Evolutionary conservation across 2,329 filamentous ascomycete genomes (phyloP).

Genomic region (Xylaria sp.): DNA sequence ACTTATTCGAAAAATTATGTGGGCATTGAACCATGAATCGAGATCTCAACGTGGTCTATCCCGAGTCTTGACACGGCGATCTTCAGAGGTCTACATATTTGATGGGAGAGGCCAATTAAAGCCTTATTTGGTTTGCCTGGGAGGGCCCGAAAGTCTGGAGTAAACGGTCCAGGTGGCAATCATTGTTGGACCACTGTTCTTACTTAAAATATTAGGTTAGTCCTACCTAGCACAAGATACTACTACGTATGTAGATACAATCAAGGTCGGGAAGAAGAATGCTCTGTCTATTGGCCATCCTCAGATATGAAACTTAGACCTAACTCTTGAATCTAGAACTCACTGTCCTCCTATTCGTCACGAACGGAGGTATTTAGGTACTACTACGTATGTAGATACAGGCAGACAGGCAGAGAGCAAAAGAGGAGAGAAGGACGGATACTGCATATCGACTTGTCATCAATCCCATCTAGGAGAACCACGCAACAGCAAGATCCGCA

Average conservation of each 20-base stretch:
- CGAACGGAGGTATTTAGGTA: too few species aligned
- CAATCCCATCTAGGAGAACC: constrained; percentile 30
- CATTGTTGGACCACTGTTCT: constrained; percentile 8
- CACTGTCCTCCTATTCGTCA: not conserved
- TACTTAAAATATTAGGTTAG: not conserved
- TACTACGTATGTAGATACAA: not conserved
- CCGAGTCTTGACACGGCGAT: constrained; percentile 8
- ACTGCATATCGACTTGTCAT: constrained; percentile 33
- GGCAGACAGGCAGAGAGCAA: not conserved
- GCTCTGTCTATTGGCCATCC: constrained; percentile 17
- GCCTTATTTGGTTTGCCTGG: not conserved
- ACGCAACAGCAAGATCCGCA: constrained; percentile 15
- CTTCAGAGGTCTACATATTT: constrained; percentile 7
- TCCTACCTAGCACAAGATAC: constrained; percentile 13
- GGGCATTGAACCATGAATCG: constrained; percentile 22
- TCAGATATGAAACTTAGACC: constrained; percentile 3
- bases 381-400: too few species aligned
- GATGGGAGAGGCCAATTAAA: not conserved
- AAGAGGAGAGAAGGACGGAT: not conserved
- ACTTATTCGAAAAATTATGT: constrained; percentile 15
- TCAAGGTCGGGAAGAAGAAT: not conserved
- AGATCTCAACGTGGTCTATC: constrained; percentile 16
- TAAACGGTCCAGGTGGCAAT: constrained; percentile 13
- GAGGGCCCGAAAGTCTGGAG: constrained; percentile 1
- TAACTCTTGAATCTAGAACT: constrained; percentile 5